phyloP scores from a whole-genome alignment of 202 grass and related monocot species.

The Carex sylvatica region DNA sequence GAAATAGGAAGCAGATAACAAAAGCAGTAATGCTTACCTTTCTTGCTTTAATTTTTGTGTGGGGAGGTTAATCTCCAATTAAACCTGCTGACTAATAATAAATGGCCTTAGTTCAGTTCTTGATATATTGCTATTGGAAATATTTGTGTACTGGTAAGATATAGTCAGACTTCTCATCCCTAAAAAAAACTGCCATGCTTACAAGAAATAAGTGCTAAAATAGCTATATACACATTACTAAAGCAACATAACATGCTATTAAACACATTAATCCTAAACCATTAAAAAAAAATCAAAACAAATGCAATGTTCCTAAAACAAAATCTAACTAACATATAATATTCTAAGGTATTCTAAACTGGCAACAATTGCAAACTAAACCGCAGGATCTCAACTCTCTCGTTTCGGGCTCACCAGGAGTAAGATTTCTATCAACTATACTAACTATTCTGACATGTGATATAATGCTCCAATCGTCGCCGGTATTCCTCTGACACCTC shows the following conservation, averaged over 20 bases:
- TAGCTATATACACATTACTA: background rate
- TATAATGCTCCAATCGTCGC: conserved; percentile 21
- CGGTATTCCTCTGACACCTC: background rate
- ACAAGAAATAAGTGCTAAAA: background rate
- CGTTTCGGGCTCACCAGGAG: background rate
- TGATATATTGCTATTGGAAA: too few relatives aligned
- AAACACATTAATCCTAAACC: background rate
- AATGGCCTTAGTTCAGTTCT: too few relatives aligned
- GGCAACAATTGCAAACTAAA: background rate
- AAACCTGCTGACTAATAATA: too few relatives aligned
- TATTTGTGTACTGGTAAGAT: background rate
- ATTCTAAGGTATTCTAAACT: background rate
- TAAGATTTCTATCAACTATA: background rate
- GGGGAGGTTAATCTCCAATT: too few relatives aligned
- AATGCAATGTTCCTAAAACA: background rate
- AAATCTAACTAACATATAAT: background rate
- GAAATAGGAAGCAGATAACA: too few relatives aligned
- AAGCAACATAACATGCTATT: background rate
- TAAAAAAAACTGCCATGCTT: background rate
- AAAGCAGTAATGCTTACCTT: too few relatives aligned
- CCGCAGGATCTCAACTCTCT: background rate
- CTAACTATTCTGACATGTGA: background rate
- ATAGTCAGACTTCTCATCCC: background rate
- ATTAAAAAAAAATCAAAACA: background rate
- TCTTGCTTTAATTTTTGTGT: too few relatives aligned